These are phyloP conservation scores for Hypoxylon sp. DNA, from an alignment of 2,329 filamentous ascomycete species.

Conservation along the genomic window DNA sequence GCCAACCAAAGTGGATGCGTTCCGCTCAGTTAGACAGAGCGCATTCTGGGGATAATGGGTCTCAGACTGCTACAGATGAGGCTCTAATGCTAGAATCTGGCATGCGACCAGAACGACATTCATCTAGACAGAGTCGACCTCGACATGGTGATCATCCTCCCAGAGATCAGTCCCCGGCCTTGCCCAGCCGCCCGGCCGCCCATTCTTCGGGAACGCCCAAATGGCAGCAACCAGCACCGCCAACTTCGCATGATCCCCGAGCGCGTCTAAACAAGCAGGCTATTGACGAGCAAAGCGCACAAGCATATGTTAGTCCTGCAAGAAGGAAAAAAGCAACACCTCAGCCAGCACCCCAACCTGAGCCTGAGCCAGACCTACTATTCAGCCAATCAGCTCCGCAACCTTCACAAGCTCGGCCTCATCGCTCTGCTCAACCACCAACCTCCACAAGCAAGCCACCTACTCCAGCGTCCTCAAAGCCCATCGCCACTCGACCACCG, in stretches of 20 bases:
- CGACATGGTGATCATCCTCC: conserved; percentile 47
- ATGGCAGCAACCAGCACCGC: conserved; percentile 70
- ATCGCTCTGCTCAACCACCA: conserved; percentile 52
- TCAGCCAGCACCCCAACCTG: conserved; percentile 61
- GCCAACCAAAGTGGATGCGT: conserved; percentile 95
- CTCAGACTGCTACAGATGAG: conserved; percentile 73
- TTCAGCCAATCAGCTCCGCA: conserved; percentile 63
- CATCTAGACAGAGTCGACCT: conserved; percentile 52
- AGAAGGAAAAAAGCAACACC: conserved; percentile 79
- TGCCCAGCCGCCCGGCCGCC: conserved; percentile 60
- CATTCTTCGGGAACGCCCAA: conserved; percentile 66
- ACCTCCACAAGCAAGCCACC: conserved; percentile 58
- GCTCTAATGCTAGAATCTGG: conserved; percentile 84
- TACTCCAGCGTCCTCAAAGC: conserved; percentile 60
- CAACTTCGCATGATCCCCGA: conserved; percentile 63
- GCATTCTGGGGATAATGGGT: conserved; percentile 54
- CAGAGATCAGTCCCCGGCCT: conserved; percentile 66
- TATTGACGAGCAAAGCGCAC: conserved; percentile 83
- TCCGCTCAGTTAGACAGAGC: conserved; percentile 70
- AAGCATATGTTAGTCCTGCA: conserved; percentile 90
- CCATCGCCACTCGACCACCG: conserved; percentile 63
- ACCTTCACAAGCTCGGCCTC: conserved; percentile 43
- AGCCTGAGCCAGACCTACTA: conserved; percentile 74
- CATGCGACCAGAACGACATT: conserved; percentile 65
- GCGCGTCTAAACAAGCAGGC: conserved; percentile 79